These are phyloP conservation scores for Daucus carota DNA, from an alignment of 129 eudicot species.

Conservation along the genomic window DNA sequence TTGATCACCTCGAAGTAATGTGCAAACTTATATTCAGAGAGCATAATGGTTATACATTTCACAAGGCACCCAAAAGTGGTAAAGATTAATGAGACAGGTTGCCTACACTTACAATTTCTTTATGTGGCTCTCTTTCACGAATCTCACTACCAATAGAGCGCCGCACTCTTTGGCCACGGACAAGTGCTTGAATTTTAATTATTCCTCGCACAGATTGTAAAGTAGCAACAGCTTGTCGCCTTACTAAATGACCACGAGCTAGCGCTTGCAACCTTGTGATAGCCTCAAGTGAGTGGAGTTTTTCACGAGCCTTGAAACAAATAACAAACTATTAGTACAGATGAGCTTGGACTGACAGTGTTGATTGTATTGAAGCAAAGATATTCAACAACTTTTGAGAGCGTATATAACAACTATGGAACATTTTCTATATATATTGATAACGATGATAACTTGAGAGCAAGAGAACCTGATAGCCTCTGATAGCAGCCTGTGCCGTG, in stretches of 20 bases:
- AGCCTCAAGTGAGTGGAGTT: neutral
- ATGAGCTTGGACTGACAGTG: too few species aligned
- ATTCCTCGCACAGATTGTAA: conserved; percentile 4
- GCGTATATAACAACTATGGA: neutral
- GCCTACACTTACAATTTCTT: neutral
- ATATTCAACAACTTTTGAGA: neutral
- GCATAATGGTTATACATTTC: neutral
- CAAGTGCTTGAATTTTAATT: conserved; percentile 8
- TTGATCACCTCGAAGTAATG: neutral
- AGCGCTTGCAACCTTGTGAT: conserved; percentile 5
- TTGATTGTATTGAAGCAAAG: neutral
- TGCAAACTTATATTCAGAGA: neutral
- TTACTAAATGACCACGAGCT: conserved; percentile 8
- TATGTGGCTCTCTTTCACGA: neutral
- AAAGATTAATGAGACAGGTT: neutral
- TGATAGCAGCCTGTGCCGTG: neutral
- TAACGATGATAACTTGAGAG: neutral
- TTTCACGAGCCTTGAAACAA: neutral
- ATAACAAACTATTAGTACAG: neutral
- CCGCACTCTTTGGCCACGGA: conserved; percentile 5
- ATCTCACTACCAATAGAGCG: neutral
- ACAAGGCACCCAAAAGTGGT: neutral
- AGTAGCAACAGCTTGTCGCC: conserved; percentile 7
- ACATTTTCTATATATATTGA: neutral
- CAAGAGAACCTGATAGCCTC: conserved; percentile 9